Conservation (phyloP, 2,329 filamentous ascomycete genomes). For the Aspergillus terreus region DNA sequence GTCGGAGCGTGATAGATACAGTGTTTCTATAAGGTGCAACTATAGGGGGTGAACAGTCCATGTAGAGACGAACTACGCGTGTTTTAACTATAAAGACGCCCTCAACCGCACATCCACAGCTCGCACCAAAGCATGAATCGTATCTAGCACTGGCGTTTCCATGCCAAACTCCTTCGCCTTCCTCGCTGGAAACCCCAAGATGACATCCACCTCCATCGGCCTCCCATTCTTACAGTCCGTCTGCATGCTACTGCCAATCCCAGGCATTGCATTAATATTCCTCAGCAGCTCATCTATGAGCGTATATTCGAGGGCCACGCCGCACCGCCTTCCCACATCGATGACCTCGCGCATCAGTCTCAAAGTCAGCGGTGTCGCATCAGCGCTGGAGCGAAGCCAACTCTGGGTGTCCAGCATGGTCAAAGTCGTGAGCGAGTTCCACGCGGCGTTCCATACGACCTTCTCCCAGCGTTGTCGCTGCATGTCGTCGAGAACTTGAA, state of each 20-base stretch:
- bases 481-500: conserved; percentile 32
- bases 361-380: conserved; percentile 38
- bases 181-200: conserved; percentile 40
- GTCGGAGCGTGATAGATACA: no score
- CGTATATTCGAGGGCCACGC: conserved; percentile 34
- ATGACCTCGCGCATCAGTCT: conserved; percentile 44
- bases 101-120: conserved; percentile 22
- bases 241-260: conserved; percentile 46
- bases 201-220: conserved; percentile 47
- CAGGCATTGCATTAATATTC: conserved; percentile 37
- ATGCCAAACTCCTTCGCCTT: conserved; percentile 40
- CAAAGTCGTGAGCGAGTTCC: conserved; percentile 42
- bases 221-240: conserved; percentile 40
- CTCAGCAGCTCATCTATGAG: conserved; percentile 38
- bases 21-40: no score
- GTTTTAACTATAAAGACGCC: neutral
- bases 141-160: conserved; percentile 38
- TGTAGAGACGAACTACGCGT: no score
- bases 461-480: conserved; percentile 40
- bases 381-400: conserved; percentile 39
- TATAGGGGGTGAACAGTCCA: no score
- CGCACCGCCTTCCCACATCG: conserved; percentile 36
- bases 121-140: conserved; percentile 32
- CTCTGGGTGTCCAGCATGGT: conserved; percentile 41
- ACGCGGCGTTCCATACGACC: conserved; percentile 41